phyloP scores from a whole-genome alignment of 106 monocot genomes.

The Acorus gramineus region DNA sequence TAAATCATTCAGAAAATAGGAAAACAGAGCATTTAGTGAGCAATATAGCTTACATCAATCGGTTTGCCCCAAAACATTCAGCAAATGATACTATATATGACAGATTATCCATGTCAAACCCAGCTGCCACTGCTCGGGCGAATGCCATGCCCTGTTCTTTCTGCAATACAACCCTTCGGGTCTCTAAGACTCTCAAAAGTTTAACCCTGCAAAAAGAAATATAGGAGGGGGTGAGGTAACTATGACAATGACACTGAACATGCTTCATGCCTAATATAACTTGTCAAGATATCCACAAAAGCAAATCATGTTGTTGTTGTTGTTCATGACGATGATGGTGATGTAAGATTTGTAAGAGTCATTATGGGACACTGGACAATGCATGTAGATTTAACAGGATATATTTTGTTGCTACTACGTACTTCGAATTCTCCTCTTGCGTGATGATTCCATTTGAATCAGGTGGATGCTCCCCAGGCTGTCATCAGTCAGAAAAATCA shows the following conservation, averaged over 20 bases:
- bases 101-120: conserved; percentile 74
- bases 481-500: conserved; percentile 21
- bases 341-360: too few relatives aligned
- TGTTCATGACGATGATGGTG: too few relatives aligned
- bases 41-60: conserved; percentile 53
- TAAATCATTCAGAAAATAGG: background rate
- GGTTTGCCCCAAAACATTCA: conserved; percentile 73
- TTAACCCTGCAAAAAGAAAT: conserved; percentile 48
- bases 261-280: too few relatives aligned
- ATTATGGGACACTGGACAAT: too few relatives aligned
- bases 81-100: conserved; percentile 59
- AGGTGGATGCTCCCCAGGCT: conserved; percentile 51
- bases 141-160: conserved; percentile 98
- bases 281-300: too few relatives aligned
- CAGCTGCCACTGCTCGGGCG: conserved; percentile 81
- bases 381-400: too few relatives aligned
- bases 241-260: too few relatives aligned
- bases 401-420: background rate
- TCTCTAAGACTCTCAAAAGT: conserved; percentile 71
- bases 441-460: conserved; percentile 44
- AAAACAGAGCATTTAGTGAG: background rate
- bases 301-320: too few relatives aligned
- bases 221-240: background rate
- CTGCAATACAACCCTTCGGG: conserved; percentile 54
- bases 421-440: conserved; percentile 84